phyloP scores from a whole-genome alignment of 768 basidiomycete species.

The Nidularia pulvinata region DNA sequence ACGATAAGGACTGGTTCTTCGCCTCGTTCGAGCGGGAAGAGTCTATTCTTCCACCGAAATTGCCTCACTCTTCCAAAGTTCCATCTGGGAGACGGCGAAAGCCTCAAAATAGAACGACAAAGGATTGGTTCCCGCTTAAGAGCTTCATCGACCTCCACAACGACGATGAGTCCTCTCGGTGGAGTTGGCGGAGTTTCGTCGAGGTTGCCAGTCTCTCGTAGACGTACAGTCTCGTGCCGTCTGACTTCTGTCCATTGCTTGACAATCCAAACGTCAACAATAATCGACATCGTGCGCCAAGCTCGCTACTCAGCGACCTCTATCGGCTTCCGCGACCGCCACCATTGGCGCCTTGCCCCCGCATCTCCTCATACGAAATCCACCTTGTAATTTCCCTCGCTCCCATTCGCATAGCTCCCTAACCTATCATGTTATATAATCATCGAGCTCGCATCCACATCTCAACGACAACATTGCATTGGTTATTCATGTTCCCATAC shows the following conservation, averaged over 20 bases:
- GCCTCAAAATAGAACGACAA: slow-evolving; percentile 9
- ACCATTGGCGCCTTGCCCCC: too few species aligned
- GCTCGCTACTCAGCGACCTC: too few species aligned
- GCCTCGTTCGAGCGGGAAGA: slow-evolving; percentile 34
- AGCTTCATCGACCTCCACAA: slow-evolving; percentile 64
- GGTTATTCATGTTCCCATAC: not conserved
- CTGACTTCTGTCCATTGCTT: not conserved
- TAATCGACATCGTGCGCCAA: too few species aligned
- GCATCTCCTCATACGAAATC: too few species aligned
- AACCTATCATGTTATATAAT: not conserved
- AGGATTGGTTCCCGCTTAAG: slow-evolving; percentile 58
- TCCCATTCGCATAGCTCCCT: not conserved
- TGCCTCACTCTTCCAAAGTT: slow-evolving; percentile 6
- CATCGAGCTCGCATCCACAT: not conserved
- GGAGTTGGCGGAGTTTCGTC: slow-evolving; percentile 67
- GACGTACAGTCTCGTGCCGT: not conserved
- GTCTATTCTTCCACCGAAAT: slow-evolving; percentile 22
- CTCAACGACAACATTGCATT: not conserved
- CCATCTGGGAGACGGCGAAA: slow-evolving; percentile 9
- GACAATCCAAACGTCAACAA: not conserved
- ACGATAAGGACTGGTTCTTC: slow-evolving; percentile 12
- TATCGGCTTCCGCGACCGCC: too few species aligned
- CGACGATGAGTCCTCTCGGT: slow-evolving; percentile 41
- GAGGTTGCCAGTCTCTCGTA: slow-evolving; percentile 45
- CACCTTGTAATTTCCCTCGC: too few species aligned